These are phyloP conservation scores for Aspergillus ustus DNA, from an alignment of 2,329 filamentous ascomycete genomes.

Conservation along the genomic window DNA sequence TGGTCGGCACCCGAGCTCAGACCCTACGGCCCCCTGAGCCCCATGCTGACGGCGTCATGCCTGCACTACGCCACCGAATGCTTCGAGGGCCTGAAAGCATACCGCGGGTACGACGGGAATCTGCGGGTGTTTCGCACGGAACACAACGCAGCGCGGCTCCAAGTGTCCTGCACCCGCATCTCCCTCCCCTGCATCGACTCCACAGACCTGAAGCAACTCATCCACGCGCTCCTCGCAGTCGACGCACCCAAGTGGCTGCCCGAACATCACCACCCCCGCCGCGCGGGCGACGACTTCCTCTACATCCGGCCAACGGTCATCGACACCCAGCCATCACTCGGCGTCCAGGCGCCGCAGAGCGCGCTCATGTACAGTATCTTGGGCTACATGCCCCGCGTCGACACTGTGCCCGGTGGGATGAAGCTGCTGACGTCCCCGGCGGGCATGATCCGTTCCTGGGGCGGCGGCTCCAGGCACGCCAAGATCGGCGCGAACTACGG, in stretches of 20 bases:
- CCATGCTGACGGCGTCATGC: slow-evolving; percentile 79
- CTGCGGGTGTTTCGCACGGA: slow-evolving; percentile 77
- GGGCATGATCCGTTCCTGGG: slow-evolving; percentile 85
- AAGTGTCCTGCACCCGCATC: slow-evolving; percentile 59
- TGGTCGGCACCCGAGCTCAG: slow-evolving; percentile 76
- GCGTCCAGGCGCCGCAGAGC: slow-evolving; percentile 53
- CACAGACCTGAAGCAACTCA: slow-evolving; percentile 35
- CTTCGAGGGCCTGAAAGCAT: slow-evolving; percentile 83
- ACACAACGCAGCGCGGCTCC: slow-evolving; percentile 66
- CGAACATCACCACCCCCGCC: too few species aligned
- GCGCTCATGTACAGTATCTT: slow-evolving; percentile 56
- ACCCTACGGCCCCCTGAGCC: slow-evolving; percentile 75
- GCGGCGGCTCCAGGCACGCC: slow-evolving; percentile 83
- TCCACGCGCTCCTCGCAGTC: neutral
- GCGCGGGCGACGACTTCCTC: slow-evolving; percentile 58
- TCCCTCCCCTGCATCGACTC: slow-evolving; percentile 74
- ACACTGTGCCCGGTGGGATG: slow-evolving; percentile 21
- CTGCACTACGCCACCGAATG: slow-evolving; percentile 91
- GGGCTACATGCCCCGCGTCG: slow-evolving; percentile 56
- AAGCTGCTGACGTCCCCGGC: slow-evolving; percentile 70
- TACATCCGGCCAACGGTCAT: slow-evolving; percentile 87
- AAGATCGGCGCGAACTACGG: slow-evolving; percentile 93
- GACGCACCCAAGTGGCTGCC: slow-evolving; percentile 12
- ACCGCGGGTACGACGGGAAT: slow-evolving; percentile 69
- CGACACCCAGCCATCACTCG: slow-evolving; percentile 74